These are phyloP conservation scores for Astragalus membranaceus DNA, from an alignment of 306 rosid species.

Conservation along the genomic window DNA sequence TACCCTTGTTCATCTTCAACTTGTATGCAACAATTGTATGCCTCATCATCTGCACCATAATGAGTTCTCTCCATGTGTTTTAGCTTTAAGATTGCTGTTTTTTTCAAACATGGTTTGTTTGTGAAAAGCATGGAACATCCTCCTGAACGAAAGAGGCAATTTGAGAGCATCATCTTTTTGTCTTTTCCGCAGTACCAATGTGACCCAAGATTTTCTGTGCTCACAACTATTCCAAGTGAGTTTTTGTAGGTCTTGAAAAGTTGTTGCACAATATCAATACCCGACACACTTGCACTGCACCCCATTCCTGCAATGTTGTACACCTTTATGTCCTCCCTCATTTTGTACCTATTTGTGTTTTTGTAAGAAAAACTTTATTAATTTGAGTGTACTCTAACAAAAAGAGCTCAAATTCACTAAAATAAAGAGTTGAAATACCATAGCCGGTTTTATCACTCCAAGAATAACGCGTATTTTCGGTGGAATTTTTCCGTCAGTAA, in stretches of 20 bases:
- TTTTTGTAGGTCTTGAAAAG: conserved; percentile 46
- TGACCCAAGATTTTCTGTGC: conserved; percentile 71
- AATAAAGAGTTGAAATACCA: too few relatives aligned
- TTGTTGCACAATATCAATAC: conserved; percentile 64
- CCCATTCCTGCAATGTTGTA: conserved; percentile 89
- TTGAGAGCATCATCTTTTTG: conserved; percentile 69
- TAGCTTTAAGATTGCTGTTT: conserved; percentile 50
- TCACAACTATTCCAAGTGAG: conserved; percentile 54
- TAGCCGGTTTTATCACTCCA: too few relatives aligned
- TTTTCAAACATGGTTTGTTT: conserved; percentile 32
- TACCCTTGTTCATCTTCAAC: conserved; percentile 57
- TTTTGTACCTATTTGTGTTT: conserved; percentile 40
- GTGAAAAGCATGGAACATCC: conserved; percentile 76
- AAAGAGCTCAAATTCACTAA: too few relatives aligned
- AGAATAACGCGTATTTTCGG: too few relatives aligned
- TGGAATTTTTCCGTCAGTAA: too few relatives aligned
- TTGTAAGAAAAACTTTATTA: background rate
- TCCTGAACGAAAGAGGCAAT: conserved; percentile 75
- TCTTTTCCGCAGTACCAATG: conserved; percentile 75
- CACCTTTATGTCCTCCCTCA: conserved; percentile 59
- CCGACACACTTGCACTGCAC: conserved; percentile 72
- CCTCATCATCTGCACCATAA: conserved; percentile 63
- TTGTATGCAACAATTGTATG: conserved; percentile 72
- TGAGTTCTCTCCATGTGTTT: conserved; percentile 62
- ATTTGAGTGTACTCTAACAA: background rate